These are phyloP conservation scores for Puccinia hordei DNA, from an alignment of 1,284 basidiomycete genomes.

Conservation along the genomic window DNA sequence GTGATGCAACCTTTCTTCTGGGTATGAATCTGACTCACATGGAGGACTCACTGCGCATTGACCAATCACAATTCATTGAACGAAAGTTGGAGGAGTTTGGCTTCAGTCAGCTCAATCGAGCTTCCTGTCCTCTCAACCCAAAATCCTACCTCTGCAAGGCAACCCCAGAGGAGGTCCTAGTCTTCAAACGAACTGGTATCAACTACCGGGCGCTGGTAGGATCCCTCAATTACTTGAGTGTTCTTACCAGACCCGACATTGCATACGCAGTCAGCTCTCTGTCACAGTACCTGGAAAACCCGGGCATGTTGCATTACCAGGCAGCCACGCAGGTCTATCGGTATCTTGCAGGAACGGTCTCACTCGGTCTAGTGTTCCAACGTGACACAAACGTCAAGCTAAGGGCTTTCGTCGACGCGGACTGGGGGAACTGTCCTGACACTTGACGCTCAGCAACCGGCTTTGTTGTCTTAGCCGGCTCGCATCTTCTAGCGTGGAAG, in stretches of 20 bases:
- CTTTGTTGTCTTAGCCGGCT: slow-evolving; percentile 11
- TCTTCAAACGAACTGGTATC: background rate
- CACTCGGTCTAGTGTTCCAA: background rate
- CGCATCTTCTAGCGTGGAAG: slow-evolving; percentile 13
- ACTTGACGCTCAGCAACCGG: slow-evolving; percentile 48
- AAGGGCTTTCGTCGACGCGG: slow-evolving; percentile 28
- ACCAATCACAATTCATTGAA: background rate
- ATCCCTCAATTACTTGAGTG: slow-evolving; percentile 9
- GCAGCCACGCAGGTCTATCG: background rate
- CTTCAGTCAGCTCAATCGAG: background rate
- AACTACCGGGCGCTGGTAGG: background rate
- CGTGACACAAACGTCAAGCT: background rate
- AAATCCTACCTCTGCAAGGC: background rate
- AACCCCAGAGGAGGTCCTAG: background rate
- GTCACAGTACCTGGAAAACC: slow-evolving; percentile 7
- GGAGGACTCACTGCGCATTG: background rate
- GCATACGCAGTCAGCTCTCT: background rate
- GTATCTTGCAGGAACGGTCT: background rate
- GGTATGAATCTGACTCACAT: background rate
- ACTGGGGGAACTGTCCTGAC: slow-evolving; percentile 47
- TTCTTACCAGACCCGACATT: background rate
- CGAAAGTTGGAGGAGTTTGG: background rate
- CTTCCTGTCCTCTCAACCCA: background rate
- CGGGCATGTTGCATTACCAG: background rate
- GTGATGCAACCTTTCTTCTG: background rate